These are phyloP conservation scores for Aspergillus kassunensis DNA, from an alignment of 495 filamentous ascomycete genomes.

Conservation along the genomic window DNA sequence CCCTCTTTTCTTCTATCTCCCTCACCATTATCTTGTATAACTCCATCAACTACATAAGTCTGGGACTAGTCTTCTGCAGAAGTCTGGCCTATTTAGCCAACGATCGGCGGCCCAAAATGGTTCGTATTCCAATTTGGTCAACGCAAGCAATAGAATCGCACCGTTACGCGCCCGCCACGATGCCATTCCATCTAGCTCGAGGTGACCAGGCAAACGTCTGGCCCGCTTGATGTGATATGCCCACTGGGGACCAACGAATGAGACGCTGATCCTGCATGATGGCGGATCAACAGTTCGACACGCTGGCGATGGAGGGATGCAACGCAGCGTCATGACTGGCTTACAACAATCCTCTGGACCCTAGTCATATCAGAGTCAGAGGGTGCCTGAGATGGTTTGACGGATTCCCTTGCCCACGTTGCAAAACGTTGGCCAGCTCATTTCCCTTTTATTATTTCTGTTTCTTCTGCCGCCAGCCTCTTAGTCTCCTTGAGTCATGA, in stretches of 20 bases:
- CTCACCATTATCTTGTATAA: not conserved
- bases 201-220: slow-evolving; percentile 5
- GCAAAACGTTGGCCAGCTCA: slow-evolving; percentile 5
- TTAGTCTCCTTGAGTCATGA: not conserved
- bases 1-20: not conserved
- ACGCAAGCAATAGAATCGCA: slow-evolving; percentile 15
- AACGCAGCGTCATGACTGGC: slow-evolving; percentile 4
- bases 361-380: slow-evolving; percentile 9
- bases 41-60: not conserved
- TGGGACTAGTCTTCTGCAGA: slow-evolving; percentile 2
- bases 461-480: slow-evolving; percentile 12
- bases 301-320: slow-evolving; percentile 16
- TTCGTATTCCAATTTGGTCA: slow-evolving; percentile 2
- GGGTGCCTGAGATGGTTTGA: slow-evolving; percentile 13
- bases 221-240: slow-evolving; percentile 11
- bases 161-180: slow-evolving; percentile 23
- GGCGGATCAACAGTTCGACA: slow-evolving; percentile 18
- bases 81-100: not conserved
- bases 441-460: slow-evolving; percentile 7
- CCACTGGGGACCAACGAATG: slow-evolving; percentile 11
- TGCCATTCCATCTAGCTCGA: not conserved
- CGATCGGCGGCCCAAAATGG: not conserved
- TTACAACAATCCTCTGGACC: not conserved
- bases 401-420: slow-evolving; percentile 12
- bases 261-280: slow-evolving; percentile 10